These are phyloP conservation scores for Angomonas ambiguus DNA, from an alignment of 208 protist genomes.

Conservation along the genomic window DNA sequence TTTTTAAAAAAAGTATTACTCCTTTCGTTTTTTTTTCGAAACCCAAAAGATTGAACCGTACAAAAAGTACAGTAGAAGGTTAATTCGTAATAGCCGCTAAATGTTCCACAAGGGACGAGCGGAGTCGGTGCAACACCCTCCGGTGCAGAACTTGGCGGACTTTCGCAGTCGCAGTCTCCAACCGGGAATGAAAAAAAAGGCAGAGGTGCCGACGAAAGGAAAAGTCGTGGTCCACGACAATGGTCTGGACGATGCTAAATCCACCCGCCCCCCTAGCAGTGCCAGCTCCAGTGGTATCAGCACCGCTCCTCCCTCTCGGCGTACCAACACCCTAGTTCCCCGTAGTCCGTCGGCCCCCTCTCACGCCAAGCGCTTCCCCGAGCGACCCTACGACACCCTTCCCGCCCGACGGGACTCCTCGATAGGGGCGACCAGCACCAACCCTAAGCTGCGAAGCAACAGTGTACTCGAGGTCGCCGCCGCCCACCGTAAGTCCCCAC, in stretches of 20 bases:
- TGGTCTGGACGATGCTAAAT: neutral
- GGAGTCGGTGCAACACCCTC: neutral
- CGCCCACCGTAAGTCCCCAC: conserved; percentile 17
- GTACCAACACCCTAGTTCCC: neutral
- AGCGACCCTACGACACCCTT: conserved; percentile 10
- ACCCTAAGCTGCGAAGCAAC: conserved; percentile 32
- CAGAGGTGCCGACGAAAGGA: neutral
- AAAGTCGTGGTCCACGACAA: neutral
- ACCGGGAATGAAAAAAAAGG: neutral
- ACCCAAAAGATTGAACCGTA: neutral
- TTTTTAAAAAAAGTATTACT: neutral
- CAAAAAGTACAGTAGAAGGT: neutral
- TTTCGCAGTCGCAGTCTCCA: neutral
- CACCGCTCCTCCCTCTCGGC: neutral
- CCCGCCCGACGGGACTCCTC: conserved; percentile 45
- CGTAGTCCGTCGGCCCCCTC: neutral
- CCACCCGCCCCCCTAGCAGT: neutral
- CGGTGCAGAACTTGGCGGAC: neutral
- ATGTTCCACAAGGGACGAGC: neutral
- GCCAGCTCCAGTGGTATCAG: neutral
- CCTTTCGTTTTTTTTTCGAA: conserved; percentile 4
- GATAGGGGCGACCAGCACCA: conserved; percentile 46
- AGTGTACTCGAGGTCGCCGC: conserved; percentile 35
- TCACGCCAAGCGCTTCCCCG: neutral
- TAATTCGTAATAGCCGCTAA: neutral